Evolutionary conservation across 2,329 filamentous ascomycete species (phyloP).

Genomic region (Cladobotryum protrusum): DNA sequence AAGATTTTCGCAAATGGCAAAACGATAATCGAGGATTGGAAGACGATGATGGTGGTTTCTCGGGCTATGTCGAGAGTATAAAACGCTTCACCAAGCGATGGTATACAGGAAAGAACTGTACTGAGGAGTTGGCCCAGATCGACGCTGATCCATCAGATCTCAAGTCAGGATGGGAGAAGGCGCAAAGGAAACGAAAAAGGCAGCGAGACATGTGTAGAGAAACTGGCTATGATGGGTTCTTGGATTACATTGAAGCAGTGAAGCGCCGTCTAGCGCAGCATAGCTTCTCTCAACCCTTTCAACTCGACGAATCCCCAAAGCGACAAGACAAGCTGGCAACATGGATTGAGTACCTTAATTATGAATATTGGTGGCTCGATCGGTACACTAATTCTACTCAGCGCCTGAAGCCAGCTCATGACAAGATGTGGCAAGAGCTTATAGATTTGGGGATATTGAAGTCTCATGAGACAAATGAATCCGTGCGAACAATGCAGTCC

Average conservation of each 20-base stretch:
- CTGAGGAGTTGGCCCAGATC: too few relatives aligned
- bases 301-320: constrained; percentile 23
- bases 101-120: too few relatives aligned
- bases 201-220: too few relatives aligned
- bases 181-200: too few relatives aligned
- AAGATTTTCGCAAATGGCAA: constrained; percentile 26
- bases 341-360: constrained; percentile 33
- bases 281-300: constrained; percentile 23
- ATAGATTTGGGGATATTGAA: too few relatives aligned
- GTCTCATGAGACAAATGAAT: too few relatives aligned
- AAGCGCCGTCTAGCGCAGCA: constrained; percentile 22
- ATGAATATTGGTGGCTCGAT: constrained; percentile 21
- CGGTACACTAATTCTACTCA: constrained; percentile 16
- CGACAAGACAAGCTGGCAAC: constrained; percentile 26
- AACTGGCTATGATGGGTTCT: too few relatives aligned
- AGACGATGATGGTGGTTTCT: constrained; percentile 16
- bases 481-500: too few relatives aligned
- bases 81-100: neutral
- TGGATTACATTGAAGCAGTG: too few relatives aligned
- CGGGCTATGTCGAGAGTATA: constrained; percentile 6
- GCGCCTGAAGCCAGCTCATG: constrained; percentile 17
- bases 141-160: too few relatives aligned
- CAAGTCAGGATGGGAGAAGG: too few relatives aligned
- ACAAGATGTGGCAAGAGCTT: constrained; percentile 9
- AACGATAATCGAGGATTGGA: constrained; percentile 18